A percentile compares a stretch with the other conserved stretches of the same genome.
phyloP scores from a whole-genome alignment of 2,329 filamentous ascomycete species.

The Uncinocarpus reesii region DNA sequence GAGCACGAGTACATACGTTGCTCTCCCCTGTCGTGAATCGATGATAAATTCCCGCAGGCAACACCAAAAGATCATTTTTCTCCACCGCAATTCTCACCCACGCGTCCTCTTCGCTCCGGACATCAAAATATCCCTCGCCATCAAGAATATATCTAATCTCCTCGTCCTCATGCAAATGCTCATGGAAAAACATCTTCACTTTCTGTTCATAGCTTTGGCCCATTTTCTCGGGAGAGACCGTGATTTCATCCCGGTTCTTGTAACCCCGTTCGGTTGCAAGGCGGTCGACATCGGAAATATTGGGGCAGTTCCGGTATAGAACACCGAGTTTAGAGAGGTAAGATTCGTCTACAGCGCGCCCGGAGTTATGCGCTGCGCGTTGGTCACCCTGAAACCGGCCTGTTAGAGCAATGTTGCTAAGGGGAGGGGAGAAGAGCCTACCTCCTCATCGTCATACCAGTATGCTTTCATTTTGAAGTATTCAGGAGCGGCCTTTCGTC shows the following conservation, averaged over 20 bases:
- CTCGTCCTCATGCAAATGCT: constrained; percentile 96
- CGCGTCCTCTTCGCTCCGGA: constrained; percentile 67
- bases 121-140: constrained; percentile 87
- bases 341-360: constrained; percentile 52
- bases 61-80: constrained; percentile 82
- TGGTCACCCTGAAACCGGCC: constrained; percentile 89
- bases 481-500: background rate
- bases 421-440: constrained; percentile 26
- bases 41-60: constrained; percentile 93
- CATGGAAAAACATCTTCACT: constrained; percentile 84
- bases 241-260: constrained; percentile 90
- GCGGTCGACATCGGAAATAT: constrained; percentile 57
- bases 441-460: constrained; percentile 58
- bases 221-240: constrained; percentile 75
- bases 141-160: constrained; percentile 92
- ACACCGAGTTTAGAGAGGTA: constrained; percentile 70
- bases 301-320: constrained; percentile 59
- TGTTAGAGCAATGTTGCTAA: too few species aligned
- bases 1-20: constrained; percentile 55
- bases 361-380: constrained; percentile 79
- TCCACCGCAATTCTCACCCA: constrained; percentile 82
- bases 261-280: constrained; percentile 70
- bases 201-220: constrained; percentile 83
- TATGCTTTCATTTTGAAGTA: constrained; percentile 53
- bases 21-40: constrained; percentile 87